phyloP scores from a whole-genome alignment of 1,139 yeast genomes.

The Kodamaea suecica region DNA sequence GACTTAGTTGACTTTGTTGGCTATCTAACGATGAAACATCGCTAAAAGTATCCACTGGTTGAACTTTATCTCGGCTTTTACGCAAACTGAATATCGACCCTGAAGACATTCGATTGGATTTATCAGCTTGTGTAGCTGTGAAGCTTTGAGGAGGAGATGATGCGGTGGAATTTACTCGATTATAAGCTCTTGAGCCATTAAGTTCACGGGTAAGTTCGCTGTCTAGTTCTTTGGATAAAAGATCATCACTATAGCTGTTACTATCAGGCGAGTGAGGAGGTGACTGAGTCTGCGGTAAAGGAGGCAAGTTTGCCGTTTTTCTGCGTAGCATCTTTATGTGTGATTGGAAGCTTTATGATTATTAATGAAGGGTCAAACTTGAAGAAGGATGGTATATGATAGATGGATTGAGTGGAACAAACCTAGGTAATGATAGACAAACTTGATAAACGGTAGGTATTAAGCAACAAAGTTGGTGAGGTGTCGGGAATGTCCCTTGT shows the following conservation, averaged over 20 bases:
- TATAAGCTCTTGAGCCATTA: constrained; percentile 33
- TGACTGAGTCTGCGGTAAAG: constrained; percentile 1
- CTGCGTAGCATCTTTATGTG: constrained; percentile 2
- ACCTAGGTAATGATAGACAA: too few species aligned
- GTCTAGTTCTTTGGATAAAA: constrained; percentile 13
- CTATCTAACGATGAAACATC: constrained; percentile 35
- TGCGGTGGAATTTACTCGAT: constrained; percentile 7
- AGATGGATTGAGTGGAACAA: too few species aligned
- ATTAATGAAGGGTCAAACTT: too few species aligned
- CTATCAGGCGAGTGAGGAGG: too few species aligned
- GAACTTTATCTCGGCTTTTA: constrained; percentile 18
- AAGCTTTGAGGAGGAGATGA: constrained; percentile 1
- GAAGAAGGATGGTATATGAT: neutral
- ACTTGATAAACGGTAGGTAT: too few species aligned
- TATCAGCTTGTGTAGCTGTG: neutral
- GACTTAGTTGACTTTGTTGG: constrained; percentile 12
- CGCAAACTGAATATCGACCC: constrained; percentile 40
- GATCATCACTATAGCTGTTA: neutral
- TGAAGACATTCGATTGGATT: constrained; percentile 29
- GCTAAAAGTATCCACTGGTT: constrained; percentile 24
- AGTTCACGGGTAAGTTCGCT: constrained; percentile 32
- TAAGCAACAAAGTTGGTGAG: too few species aligned
- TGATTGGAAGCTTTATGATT: too few species aligned
- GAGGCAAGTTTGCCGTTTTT: constrained; percentile 3
- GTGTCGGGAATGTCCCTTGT: too few species aligned